Evolutionary conservation across 345 rosid genomes (phyloP).

Genomic region (Litchi chinensis): DNA sequence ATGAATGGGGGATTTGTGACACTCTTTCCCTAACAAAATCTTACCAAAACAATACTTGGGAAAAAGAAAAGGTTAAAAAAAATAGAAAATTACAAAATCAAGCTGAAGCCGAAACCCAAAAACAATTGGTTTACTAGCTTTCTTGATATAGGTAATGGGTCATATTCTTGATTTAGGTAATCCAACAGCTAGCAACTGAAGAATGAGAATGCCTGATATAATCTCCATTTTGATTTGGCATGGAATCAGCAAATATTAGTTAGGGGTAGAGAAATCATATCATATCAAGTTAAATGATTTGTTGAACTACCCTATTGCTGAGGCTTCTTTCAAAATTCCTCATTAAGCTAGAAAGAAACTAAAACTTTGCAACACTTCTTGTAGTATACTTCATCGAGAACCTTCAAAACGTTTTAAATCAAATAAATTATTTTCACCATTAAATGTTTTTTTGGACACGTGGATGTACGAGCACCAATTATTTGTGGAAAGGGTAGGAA

Average conservation of each 20-base stretch:
- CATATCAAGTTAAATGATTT: not conserved
- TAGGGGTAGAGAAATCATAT: not conserved
- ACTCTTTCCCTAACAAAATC: not conserved
- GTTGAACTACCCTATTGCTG: not conserved
- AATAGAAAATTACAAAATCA: not conserved
- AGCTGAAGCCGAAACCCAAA: not conserved
- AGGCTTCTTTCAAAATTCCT: too few relatives aligned
- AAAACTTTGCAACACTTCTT: not conserved
- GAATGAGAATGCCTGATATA: not conserved
- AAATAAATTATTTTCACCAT: not conserved
- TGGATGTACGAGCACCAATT: not conserved
- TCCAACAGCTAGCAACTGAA: too few relatives aligned
- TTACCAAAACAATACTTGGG: not conserved
- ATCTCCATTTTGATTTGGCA: not conserved
- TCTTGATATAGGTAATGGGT: too few relatives aligned
- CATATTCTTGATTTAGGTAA: too few relatives aligned
- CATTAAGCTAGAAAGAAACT: not conserved
- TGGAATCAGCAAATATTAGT: not conserved
- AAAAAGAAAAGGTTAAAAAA: too few relatives aligned
- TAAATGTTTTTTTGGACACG: not conserved
- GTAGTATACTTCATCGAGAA: too few relatives aligned
- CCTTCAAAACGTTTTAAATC: too few relatives aligned
- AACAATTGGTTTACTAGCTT: not conserved
- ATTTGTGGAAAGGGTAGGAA: too few relatives aligned
- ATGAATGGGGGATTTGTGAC: not conserved